Evolutionary conservation across 1,284 basidiomycete genomes (phyloP), one percentile per base, ranked within the genome.

Genomic region (Pseudozyma tsukubaensis): DNA sequence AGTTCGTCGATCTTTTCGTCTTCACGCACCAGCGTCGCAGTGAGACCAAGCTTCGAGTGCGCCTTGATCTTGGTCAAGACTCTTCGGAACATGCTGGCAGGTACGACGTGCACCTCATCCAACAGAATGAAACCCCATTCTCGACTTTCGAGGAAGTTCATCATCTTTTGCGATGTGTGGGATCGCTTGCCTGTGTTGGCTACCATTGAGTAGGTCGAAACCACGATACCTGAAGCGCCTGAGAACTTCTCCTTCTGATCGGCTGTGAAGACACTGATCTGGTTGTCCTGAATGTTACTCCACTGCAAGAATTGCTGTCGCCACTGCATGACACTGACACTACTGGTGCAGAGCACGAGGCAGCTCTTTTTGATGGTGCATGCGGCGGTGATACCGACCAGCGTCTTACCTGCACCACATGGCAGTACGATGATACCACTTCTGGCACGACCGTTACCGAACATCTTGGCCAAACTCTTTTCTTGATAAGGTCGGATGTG

Each of bases 361-460:
- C 94, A 96, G 35, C 94, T 97, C 87, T 99, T 99, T 87, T 97
- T 97, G 87, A 99, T 97, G 18, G 97, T 99, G 83, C 95, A 98
- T 12, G 97, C 97, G 4, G 97, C 97, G 0, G 97, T 99, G 81
- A 99, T 98, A 16, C 97, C 97, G 7, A 99, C 97, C 4, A 99
- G 89, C 11, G 97, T 99, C 87, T 99, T 99, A 50, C 97, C 97
- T 35, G 97, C 97, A 67, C 97, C 97, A 83, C 97, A 99, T 42
- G 97, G 97, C 35, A 99, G 87, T 4, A 99, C 97, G 72, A 99
- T 99, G 79, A 99, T 99, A 4, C 97, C 97, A 50, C 95, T 98
- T 11, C 83, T 60, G 10, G 83, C 83, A 48, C 83, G 79, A 32
- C 83, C 82, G 39, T 84, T 84, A 42, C 83, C 82, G 36, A 84